Conservation (phyloP, 352 stramenopile species). For the Saprolegnia diclina region DNA sequence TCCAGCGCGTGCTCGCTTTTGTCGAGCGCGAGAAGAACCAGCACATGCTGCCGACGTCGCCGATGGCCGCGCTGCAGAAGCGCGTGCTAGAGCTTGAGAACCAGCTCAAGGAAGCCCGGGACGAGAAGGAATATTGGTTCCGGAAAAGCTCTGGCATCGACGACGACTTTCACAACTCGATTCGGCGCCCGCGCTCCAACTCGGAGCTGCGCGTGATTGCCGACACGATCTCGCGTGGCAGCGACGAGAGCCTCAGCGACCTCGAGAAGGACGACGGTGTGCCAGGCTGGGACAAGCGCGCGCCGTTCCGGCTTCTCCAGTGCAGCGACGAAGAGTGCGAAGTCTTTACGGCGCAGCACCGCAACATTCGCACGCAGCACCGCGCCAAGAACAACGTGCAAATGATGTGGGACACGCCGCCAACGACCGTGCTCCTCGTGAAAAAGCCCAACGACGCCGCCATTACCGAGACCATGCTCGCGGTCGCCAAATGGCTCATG, state of each 20-base stretch:
- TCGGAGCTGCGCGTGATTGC: slow-evolving; percentile 79
- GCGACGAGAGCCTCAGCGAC: slow-evolving; percentile 12
- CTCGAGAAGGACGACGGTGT: slow-evolving; percentile 30
- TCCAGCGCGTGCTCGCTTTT: slow-evolving; percentile 75
- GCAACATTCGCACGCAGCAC: slow-evolving; percentile 80
- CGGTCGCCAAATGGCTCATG: slow-evolving; percentile 63
- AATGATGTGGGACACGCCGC: slow-evolving; percentile 82
- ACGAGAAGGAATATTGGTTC: slow-evolving; percentile 89
- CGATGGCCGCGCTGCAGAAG: slow-evolving; percentile 42
- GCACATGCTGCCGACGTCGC: slow-evolving; percentile 26
- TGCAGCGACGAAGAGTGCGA: slow-evolving; percentile 86
- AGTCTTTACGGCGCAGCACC: slow-evolving; percentile 80
- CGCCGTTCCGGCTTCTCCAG: slow-evolving; percentile 73
- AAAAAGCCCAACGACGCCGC: slow-evolving; percentile 84
- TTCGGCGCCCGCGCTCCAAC: slow-evolving; percentile 54
- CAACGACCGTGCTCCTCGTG: slow-evolving; percentile 76
- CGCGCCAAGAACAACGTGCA: slow-evolving; percentile 84
- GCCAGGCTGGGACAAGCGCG: slow-evolving; percentile 45
- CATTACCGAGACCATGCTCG: slow-evolving; percentile 63
- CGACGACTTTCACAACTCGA: slow-evolving; percentile 28
- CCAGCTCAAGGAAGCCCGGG: slow-evolving; percentile 61
- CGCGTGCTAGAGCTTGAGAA: slow-evolving; percentile 78
- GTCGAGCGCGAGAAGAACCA: slow-evolving; percentile 74
- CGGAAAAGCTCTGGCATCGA: slow-evolving; percentile 74
- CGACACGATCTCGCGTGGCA: slow-evolving; percentile 48